Evolutionary conservation across 2,329 filamentous ascomycete genomes (phyloP).

Genomic region (Stachybotrys chlorohalonatus): DNA sequence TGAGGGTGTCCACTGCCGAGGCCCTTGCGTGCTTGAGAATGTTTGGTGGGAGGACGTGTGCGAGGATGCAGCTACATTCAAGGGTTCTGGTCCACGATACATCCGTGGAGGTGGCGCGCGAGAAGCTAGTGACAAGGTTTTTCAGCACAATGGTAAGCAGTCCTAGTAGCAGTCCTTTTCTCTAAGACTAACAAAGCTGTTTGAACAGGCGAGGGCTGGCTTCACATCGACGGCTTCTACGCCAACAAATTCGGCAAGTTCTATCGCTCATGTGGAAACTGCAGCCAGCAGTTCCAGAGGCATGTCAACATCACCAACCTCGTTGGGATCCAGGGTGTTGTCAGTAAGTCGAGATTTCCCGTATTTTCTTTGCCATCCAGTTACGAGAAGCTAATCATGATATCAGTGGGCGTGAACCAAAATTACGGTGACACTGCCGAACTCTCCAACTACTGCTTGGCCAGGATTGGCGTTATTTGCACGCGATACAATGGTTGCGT

Average conservation of each 20-base stretch:
- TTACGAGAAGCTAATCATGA: not conserved
- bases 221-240: not conserved
- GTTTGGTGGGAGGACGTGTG: slow-evolving; percentile 1
- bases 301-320: slow-evolving; percentile 1
- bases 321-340: not conserved
- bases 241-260: slow-evolving; percentile 1
- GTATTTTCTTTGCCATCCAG: not conserved
- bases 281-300: not conserved
- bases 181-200: not conserved
- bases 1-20: not conserved
- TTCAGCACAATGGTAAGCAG: not conserved
- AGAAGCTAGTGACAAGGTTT: not conserved
- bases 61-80: not conserved
- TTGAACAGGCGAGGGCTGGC: not conserved
- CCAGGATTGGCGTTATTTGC: not conserved
- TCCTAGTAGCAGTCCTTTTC: too few relatives aligned
- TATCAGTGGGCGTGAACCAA: not conserved
- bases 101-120: not conserved
- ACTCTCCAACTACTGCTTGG: not conserved
- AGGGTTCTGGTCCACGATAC: not conserved
- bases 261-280: not conserved
- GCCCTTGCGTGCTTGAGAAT: not conserved
- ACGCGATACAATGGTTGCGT: not conserved
- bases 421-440: not conserved
- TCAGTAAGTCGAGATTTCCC: not conserved